Base-by-base conservation (phyloP, 371 early-diverging fungal species). In the Mortierella sp. region DNA sequence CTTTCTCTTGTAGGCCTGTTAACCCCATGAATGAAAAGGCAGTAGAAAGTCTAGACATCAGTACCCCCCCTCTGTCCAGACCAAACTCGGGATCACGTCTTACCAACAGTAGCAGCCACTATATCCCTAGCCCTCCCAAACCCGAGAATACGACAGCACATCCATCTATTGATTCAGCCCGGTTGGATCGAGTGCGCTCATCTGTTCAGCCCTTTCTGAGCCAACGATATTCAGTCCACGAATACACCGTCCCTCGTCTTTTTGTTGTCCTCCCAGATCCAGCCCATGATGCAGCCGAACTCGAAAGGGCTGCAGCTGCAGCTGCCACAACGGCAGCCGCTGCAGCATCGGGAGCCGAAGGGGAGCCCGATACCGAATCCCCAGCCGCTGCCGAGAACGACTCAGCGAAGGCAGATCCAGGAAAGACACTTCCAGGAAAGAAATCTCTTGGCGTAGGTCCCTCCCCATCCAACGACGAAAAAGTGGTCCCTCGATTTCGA, bases 211-310 rank as follows among this genome's bases (percentile, higher is more conserved):
- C 61, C 7, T 68, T 77, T 45, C 58, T 77, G 43, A 50, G 26
- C 18, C 29, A 72, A 4, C 77, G 77, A 25, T 58, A 45, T 55
- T 72, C 72, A 18, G 60, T 64, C 2, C 68, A 77, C 23, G 72
- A 77, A 18, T 68, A 71, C 65, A 77, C 72, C 5, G 62, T 68
- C 1, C 77, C 77, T 29, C 68, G 77, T 18, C 67, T 77, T 25
- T 77, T 72, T 62, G 53, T 77, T 23, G 72, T 65, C 37, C 62
- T 77, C 2, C 77, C 72, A 3, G 72, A 65, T 18, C 51, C 50
- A 1, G 6, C 46, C 18, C 3, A 37, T 9, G 37, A 28, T 14
- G 18, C 57, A 29, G 18, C 57, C 44, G 57, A 29, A 19, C 30
- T 26, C 57, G 29, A 29, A 29, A 18, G 30, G 43, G 21, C 25